phyloP scores from a whole-genome alignment of 2,329 filamentous ascomycete genomes.

The Harringtonia aguacate region DNA sequence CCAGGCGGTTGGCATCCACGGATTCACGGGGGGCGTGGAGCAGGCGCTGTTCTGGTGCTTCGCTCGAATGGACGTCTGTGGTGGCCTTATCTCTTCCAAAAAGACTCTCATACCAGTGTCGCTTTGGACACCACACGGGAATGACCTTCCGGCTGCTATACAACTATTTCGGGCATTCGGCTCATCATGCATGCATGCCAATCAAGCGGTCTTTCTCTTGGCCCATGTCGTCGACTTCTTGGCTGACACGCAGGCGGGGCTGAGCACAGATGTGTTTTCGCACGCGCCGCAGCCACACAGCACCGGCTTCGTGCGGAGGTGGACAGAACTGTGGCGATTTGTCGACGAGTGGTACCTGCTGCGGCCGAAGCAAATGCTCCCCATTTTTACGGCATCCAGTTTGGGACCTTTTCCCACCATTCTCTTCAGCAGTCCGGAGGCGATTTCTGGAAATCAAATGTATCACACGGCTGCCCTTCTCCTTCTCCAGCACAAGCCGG shows the following conservation, averaged over 20 bases:
- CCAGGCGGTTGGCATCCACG: constrained; percentile 33
- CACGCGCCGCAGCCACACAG: too few relatives aligned
- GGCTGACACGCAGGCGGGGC: background rate
- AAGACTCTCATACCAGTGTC: constrained; percentile 20
- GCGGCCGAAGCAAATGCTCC: constrained; percentile 21
- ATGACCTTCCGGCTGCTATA: constrained; percentile 16
- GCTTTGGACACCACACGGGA: constrained; percentile 13
- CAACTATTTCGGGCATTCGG: constrained; percentile 14
- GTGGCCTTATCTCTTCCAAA: constrained; percentile 39
- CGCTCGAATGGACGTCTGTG: constrained; percentile 42
- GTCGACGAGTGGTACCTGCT: background rate
- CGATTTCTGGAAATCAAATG: constrained; percentile 42
- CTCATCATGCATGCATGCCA: background rate
- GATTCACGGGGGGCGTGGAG: constrained; percentile 35
- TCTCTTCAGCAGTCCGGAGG: constrained; percentile 37
- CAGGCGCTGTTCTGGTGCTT: constrained; percentile 45
- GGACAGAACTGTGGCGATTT: background rate
- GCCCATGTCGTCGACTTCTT: background rate
- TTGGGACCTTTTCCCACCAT: constrained; percentile 31
- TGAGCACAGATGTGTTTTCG: too few relatives aligned
- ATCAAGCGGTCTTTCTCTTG: background rate
- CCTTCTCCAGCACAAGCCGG: constrained; percentile 33
- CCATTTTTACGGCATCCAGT: constrained; percentile 23
- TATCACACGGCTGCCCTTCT: constrained; percentile 42
- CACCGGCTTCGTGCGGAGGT: background rate